These are phyloP conservation scores for Pseudocercospora cruenta DNA, from an alignment of 2,329 filamentous ascomycete species.

Conservation along the genomic window DNA sequence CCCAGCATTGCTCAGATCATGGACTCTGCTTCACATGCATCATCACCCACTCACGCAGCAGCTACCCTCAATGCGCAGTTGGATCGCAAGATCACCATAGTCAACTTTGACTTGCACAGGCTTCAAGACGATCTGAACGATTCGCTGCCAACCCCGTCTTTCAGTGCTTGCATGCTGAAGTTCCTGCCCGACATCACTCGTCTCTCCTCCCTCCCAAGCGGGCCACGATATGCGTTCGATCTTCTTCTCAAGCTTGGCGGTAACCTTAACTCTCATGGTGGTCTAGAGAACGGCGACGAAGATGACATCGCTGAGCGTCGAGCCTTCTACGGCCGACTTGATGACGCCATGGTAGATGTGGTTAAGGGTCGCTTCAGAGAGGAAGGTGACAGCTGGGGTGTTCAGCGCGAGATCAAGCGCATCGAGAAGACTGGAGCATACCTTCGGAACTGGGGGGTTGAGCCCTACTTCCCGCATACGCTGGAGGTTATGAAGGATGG, in stretches of 20 bases:
- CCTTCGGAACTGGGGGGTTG: conserved; percentile 55
- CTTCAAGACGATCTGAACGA: conserved; percentile 60
- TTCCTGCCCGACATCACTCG: conserved; percentile 58
- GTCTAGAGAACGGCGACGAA: conserved; percentile 54
- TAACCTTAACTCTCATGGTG: conserved; percentile 59
- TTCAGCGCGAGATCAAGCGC: conserved; percentile 57
- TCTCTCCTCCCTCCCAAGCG: conserved; percentile 52
- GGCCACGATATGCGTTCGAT: conserved; percentile 56
- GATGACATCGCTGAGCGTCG: conserved; percentile 53
- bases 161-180: conserved; percentile 58
- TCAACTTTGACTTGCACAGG: conserved; percentile 61
- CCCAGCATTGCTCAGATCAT: conserved; percentile 57
- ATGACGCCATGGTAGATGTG: conserved; percentile 57
- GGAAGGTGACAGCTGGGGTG: conserved; percentile 57
- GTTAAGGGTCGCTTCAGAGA: conserved; percentile 54
- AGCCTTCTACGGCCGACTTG: conserved; percentile 54
- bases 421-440: conserved; percentile 60
- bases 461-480: conserved; percentile 58
- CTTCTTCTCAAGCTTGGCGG: conserved; percentile 59
- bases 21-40: conserved; percentile 49
- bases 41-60: conserved; percentile 50
- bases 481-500: conserved; percentile 53
- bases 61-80: conserved; percentile 59
- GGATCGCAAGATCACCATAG: conserved; percentile 61
- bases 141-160: conserved; percentile 56